Evolutionary conservation across 129 eudicot species (phyloP).

Genomic region (Saposhnikovia divaricata): DNA sequence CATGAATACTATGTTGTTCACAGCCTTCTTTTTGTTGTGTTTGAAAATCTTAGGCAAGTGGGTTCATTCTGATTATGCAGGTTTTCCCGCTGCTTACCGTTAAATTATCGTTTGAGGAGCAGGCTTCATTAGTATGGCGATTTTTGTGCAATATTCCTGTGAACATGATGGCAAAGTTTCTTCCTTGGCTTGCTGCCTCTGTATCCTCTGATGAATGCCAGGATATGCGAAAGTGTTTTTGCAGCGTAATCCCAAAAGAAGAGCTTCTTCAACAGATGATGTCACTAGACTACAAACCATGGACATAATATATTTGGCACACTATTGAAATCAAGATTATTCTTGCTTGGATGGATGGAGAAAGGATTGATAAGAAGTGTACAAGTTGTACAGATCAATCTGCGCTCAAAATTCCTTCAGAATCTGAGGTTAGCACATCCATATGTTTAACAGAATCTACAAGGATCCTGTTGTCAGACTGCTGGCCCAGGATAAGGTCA

Average conservation of each 20-base stretch:
- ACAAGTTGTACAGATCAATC: constrained; percentile 44
- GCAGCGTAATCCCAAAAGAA: constrained; percentile 84
- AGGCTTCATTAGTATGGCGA: constrained; percentile 90
- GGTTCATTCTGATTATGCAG: constrained; percentile 26
- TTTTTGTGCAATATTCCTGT: constrained; percentile 96
- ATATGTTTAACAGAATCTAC: constrained; percentile 34
- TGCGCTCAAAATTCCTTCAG: constrained; percentile 20
- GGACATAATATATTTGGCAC: neutral
- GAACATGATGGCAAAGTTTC: constrained; percentile 95
- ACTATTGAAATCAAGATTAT: constrained; percentile 45
- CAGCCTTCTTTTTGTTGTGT: neutral
- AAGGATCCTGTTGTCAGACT: constrained; percentile 18
- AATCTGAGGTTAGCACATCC: constrained; percentile 22
- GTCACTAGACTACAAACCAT: neutral
- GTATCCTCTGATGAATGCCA: constrained; percentile 81
- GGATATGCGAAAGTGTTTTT: constrained; percentile 74
- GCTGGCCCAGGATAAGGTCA: constrained; percentile 3
- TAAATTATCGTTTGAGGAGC: constrained; percentile 96
- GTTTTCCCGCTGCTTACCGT: constrained; percentile 84
- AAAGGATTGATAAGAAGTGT: constrained; percentile 34
- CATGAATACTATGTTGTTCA: neutral
- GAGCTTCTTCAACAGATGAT: constrained; percentile 86
- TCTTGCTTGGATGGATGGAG: constrained; percentile 92
- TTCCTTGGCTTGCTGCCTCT: constrained; percentile 94
- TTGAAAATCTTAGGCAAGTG: neutral